Conservation (phyloP, 805 yeast species). For the Starmerella bombicola region DNA sequence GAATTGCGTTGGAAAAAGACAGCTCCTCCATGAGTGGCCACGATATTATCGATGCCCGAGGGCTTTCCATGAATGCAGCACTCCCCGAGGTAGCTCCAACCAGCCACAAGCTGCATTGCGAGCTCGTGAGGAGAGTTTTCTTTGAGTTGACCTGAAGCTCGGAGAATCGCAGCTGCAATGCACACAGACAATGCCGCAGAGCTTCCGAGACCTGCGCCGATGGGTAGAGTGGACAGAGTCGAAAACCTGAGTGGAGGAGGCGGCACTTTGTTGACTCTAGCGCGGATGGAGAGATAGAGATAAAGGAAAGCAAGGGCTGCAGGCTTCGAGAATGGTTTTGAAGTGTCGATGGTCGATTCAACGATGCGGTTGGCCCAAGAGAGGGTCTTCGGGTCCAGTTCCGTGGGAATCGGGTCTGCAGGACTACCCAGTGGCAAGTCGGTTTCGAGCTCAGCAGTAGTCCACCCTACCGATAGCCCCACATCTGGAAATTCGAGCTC, state of each 20-base stretch:
- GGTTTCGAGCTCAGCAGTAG: constrained; percentile 7
- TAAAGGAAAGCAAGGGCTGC: constrained; percentile 80
- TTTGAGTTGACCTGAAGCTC: constrained; percentile 42
- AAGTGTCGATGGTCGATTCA: constrained; percentile 29
- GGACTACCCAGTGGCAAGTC: background rate
- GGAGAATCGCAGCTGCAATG: constrained; percentile 56
- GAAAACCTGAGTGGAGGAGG: constrained; percentile 41
- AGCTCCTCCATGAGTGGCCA: constrained; percentile 93
- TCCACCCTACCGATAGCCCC: constrained; percentile 53
- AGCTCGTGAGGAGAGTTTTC: constrained; percentile 18
- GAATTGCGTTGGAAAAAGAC: constrained; percentile 65
- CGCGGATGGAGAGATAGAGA: constrained; percentile 36
- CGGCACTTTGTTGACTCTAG: background rate
- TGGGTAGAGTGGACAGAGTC: constrained; percentile 74
- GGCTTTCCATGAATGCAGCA: constrained; percentile 94
- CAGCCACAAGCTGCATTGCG: constrained; percentile 43
- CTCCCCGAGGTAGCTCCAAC: constrained; percentile 88
- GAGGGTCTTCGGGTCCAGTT: constrained; percentile 36
- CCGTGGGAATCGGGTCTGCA: constrained; percentile 6
- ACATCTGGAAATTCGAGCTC: constrained; percentile 78
- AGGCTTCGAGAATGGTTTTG: constrained; percentile 48
- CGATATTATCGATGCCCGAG: constrained; percentile 92
- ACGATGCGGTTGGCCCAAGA: constrained; percentile 41
- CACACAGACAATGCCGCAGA: constrained; percentile 85
- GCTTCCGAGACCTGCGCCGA: constrained; percentile 94